phyloP scores from a whole-genome alignment of 2,329 filamentous ascomycete genomes.

The Colletotrichum higginsianum region DNA sequence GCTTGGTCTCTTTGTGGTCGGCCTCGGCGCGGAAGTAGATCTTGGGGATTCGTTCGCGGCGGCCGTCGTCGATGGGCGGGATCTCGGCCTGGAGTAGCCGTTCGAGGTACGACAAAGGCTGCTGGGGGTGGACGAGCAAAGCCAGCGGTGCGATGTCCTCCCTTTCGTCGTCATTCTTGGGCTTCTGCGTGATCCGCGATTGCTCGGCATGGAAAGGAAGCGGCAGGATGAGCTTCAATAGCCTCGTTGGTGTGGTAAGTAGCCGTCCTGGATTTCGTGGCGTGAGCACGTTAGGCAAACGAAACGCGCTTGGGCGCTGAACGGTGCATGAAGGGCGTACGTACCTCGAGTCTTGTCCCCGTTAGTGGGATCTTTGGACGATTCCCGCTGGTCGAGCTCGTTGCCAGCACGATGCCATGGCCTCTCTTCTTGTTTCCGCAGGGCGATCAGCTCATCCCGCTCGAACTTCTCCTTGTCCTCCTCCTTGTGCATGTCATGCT shows the following conservation, averaged over 20 bases:
- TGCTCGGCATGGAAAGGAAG: conserved; percentile 61
- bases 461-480: conserved; percentile 53
- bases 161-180: conserved; percentile 49
- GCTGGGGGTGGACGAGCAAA: conserved; percentile 88
- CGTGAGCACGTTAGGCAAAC: background rate
- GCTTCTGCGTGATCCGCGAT: conserved; percentile 11
- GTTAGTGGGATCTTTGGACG: conserved; percentile 46
- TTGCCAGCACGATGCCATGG: conserved; percentile 78
- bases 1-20: conserved; percentile 61
- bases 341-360: conserved; percentile 52
- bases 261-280: conserved; percentile 71
- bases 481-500: conserved; percentile 31
- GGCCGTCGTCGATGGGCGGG: conserved; percentile 76
- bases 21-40: conserved; percentile 87
- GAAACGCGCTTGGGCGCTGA: background rate
- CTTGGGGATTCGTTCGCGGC: conserved; percentile 78
- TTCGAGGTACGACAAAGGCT: conserved; percentile 92
- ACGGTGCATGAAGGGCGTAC: background rate
- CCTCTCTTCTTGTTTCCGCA: conserved; percentile 70
- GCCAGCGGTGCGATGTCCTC: conserved; percentile 83
- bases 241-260: conserved; percentile 83
- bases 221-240: conserved; percentile 86
- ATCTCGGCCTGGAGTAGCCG: conserved; percentile 91
- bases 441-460: conserved; percentile 58
- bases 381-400: conserved; percentile 57